Conservation (phyloP, 805 yeast species). For the Wickerhamiella alocasiicola region DNA sequence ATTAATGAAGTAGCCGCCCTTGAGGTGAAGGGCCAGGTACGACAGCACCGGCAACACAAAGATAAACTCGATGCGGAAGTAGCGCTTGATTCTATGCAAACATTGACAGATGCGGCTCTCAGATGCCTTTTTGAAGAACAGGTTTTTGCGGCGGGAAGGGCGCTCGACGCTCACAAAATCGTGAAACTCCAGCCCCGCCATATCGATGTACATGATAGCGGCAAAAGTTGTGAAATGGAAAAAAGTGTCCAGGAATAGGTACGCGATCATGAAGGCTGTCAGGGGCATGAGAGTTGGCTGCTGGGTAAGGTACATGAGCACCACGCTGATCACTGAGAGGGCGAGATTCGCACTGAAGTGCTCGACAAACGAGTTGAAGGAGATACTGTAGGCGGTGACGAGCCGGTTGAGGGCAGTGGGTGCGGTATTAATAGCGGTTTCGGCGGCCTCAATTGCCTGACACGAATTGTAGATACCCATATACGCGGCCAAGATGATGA, state of each 20-base stretch:
- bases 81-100: background rate
- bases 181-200: slow-evolving; percentile 3
- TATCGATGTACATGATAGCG: slow-evolving; percentile 10
- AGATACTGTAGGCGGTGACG: background rate
- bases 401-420: slow-evolving; percentile 7
- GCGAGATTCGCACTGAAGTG: background rate
- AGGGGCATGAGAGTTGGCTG: slow-evolving; percentile 7
- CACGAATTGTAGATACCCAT: background rate
- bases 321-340: background rate
- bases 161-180: background rate
- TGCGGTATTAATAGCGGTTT: background rate
- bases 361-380: background rate
- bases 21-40: background rate
- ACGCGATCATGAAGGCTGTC: slow-evolving; percentile 4
- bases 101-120: background rate
- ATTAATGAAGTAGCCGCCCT: slow-evolving; percentile 7
- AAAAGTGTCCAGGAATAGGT: slow-evolving; percentile 3
- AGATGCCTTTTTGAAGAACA: background rate
- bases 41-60: background rate
- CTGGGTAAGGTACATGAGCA: background rate
- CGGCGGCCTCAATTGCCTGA: slow-evolving; percentile 3
- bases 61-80: background rate
- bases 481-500: slow-evolving; percentile 1
- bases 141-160: background rate
- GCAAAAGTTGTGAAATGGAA: slow-evolving; percentile 8